Evolutionary conservation across 2,329 filamentous ascomycete genomes (phyloP), one percentile per base, ranked within the genome.

Genomic region (Colletotrichum costaricense): DNA sequence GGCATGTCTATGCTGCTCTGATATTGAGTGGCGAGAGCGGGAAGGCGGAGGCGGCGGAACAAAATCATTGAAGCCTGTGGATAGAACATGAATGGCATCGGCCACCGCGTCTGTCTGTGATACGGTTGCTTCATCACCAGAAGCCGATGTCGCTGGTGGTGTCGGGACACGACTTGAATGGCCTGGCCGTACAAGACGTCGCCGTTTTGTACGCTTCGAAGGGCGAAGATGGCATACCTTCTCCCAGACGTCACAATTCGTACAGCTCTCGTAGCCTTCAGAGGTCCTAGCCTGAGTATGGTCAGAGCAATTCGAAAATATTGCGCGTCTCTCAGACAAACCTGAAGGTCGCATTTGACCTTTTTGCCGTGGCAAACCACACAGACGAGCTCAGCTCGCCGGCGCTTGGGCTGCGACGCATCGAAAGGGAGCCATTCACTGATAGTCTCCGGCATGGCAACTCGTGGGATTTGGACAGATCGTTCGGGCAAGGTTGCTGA

Each of bases 341-440:
- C 78, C 76, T 82, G 79, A 35, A 81, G 71, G 70, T 82, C 79
- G 35, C 81, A 82, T 49, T 82, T 82, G 67, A 81, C 78, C 76
- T 82, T 82, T 73, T 82, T 82, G 0, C 78, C 77, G 67, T 82
- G 81, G 42, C 81, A 82, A 58, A 76, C 75, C 26, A 79, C 69
- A 70, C 81, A 80, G 67, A 79, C 79, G 7, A 77, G 67, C 54
- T 79, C 78, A 28, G 79, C 81, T 12, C 81, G 79, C 56, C 82
- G 81, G 49, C 79, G 75, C 75, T 81, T 81, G 22, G 80, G 78
- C 68, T 80, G 78, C 24, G 75, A 75, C 42, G 72, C 78, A 30
- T 74, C 77, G 67, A 81, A 82, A 65, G 78, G 79, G 67, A 82
- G 77, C 81, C 81, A 82, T n/a, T 80, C 80, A 16, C 69, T 76